Percentiles rank a stretch among this genome's conserved stretches.
phyloP scores from a whole-genome alignment of 1,284 basidiomycete genomes.

The Melampsora americana region DNA sequence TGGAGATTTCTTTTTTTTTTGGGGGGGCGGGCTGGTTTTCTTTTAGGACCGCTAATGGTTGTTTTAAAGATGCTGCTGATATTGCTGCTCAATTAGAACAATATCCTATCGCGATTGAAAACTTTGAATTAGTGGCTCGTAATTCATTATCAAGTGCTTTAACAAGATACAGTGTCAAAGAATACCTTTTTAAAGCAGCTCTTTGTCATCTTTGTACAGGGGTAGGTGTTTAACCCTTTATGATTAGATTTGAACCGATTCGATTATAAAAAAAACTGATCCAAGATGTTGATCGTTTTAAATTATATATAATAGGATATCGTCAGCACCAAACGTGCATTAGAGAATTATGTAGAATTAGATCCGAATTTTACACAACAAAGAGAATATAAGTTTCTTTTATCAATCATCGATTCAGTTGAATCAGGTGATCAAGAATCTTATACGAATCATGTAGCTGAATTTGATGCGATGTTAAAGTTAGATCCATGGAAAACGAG shows the following conservation, averaged over 20 bases:
- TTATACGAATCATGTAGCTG: slow-evolving; percentile 62
- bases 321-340: slow-evolving; percentile 74
- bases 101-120: slow-evolving; percentile 77
- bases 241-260: too few relatives aligned
- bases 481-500: slow-evolving; percentile 92
- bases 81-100: slow-evolving; percentile 84
- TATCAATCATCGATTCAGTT: slow-evolving; percentile 70
- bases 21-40: too few relatives aligned
- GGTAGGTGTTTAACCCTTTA: slow-evolving; percentile 58
- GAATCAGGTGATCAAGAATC: slow-evolving; percentile 73
- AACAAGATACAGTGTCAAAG: slow-evolving; percentile 98
- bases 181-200: slow-evolving; percentile 86
- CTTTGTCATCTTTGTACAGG: slow-evolving; percentile 85
- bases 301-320: slow-evolving; percentile 67
- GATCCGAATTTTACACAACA: slow-evolving; percentile 80
- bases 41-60: slow-evolving; percentile 83
- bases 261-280: too few relatives aligned
- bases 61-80: slow-evolving; percentile 94
- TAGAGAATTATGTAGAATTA: slow-evolving; percentile 68
- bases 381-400: slow-evolving; percentile 82
- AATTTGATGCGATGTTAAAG: slow-evolving; percentile 78
- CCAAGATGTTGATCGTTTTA: too few relatives aligned
- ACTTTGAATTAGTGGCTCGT: slow-evolving; percentile 85
- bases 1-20: slow-evolving; percentile 43
- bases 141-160: slow-evolving; percentile 76